Evolutionary conservation across 139 green algal genomes (phyloP), one percentile per base, ranked within the genome.

Genomic region (Volvox reticuliferus): DNA sequence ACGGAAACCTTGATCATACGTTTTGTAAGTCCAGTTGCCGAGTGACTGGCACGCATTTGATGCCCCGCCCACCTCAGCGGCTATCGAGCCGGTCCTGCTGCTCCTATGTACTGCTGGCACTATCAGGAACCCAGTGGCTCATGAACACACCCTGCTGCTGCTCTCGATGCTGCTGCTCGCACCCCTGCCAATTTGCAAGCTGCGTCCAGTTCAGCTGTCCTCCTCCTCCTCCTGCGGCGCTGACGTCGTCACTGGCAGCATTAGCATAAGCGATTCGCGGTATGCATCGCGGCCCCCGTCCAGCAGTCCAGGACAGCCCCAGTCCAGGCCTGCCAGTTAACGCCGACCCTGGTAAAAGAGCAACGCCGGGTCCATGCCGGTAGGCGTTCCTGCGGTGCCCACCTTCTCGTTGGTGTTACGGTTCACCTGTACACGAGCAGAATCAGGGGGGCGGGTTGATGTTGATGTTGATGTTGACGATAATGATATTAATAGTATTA

Each of bases 361-460:
- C n/a, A 90, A 30, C 21, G 75, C 21, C 13, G 75, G 86, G 68
- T 88, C 80, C 80, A 93, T 87, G 32, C 91, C 91, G 1, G 91
- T 93, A 19, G 91, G 55, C 12, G 91, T 89, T 14, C 91, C 91
- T 1, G 91, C 91, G 28, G 91, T 93, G n/a, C 91, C 91, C 22
- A 94, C 82, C 87, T 91, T 93, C 50, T 94, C 92, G 36, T 94
- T 94, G 1, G 92, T 94, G 82, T 92, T 92, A 67, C 35, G 26
- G 22, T 1, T 92, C 26, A 93, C 90, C 44, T 90, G 75, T n/a
- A 3, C 20, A 19, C 62, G 18, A 32, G 67, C 67, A 75, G 67
- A 75, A 28, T 5, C 24, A 26, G 63, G 63, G 63, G n/a, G n/a
- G n/a, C n/a, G n/a, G n/a, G n/a, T n/a, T n/a, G n/a, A n/a, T n/a